Evolutionary conservation across 805 yeast genomes (phyloP).

Genomic region (Candida tibetensis): DNA sequence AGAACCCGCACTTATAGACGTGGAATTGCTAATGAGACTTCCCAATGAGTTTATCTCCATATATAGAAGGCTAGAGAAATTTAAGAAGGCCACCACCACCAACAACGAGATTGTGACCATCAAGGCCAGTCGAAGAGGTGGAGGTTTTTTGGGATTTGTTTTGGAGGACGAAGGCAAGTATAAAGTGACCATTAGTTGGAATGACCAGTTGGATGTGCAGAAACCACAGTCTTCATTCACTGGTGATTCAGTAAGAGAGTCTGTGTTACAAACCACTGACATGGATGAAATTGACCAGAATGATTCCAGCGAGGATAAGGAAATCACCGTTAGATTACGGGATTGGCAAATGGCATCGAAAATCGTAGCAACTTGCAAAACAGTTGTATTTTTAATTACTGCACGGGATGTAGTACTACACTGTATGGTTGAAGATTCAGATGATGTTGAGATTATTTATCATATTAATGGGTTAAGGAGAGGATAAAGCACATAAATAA

Average conservation of each 20-base stretch:
- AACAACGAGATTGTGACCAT: constrained; percentile 46
- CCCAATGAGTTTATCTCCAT: constrained; percentile 49
- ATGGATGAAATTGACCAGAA: constrained; percentile 12
- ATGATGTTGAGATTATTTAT: constrained; percentile 63
- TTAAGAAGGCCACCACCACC: constrained; percentile 45
- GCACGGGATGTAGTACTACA: constrained; percentile 60
- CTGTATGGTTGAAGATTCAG: constrained; percentile 62
- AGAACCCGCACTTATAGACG: constrained; percentile 61
- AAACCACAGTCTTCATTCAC: constrained; percentile 23
- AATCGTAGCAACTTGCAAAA: constrained; percentile 59
- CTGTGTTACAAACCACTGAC: constrained; percentile 12
- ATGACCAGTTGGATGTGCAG: constrained; percentile 47
- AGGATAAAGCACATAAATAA: neutral
- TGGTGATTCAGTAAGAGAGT: constrained; percentile 21
- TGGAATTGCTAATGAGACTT: constrained; percentile 55
- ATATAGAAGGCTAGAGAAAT: constrained; percentile 65
- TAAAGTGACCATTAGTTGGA: constrained; percentile 58
- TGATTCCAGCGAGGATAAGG: constrained; percentile 31
- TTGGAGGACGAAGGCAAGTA: constrained; percentile 54
- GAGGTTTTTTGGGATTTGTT: constrained; percentile 51
- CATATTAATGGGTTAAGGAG: constrained; percentile 43
- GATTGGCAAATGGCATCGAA: constrained; percentile 70
- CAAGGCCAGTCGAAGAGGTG: constrained; percentile 41
- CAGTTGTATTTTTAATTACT: constrained; percentile 56
- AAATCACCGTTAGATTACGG: constrained; percentile 50